These are phyloP conservation scores for Globisporangium splendens DNA, from an alignment of 352 stramenopile genomes.

Conservation along the genomic window DNA sequence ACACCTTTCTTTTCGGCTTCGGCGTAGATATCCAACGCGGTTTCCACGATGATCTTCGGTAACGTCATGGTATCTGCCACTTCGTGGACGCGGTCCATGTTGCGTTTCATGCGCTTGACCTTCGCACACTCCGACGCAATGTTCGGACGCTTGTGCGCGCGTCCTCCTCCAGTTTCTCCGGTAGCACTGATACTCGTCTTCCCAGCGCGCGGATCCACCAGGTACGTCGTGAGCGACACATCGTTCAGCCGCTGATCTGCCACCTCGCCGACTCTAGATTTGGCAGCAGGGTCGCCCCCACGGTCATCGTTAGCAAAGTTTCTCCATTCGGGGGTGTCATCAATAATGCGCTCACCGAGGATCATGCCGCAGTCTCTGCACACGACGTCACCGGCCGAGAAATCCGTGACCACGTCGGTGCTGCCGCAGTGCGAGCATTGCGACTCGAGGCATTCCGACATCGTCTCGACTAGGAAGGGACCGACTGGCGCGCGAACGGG, in stretches of 20 bases:
- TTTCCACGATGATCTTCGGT: slow-evolving; percentile 69
- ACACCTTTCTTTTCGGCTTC: slow-evolving; percentile 65
- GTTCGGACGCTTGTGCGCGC: slow-evolving; percentile 52
- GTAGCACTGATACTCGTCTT: slow-evolving; percentile 11
- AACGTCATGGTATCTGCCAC: slow-evolving; percentile 64
- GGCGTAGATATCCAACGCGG: slow-evolving; percentile 63
- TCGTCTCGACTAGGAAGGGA: slow-evolving; percentile 19
- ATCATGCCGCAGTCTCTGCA: slow-evolving; percentile 81
- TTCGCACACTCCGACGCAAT: slow-evolving; percentile 56
- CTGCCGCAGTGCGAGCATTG: slow-evolving; percentile 68
- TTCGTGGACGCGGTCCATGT: slow-evolving; percentile 62
- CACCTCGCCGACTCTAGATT: slow-evolving; percentile 77
- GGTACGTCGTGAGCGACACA: slow-evolving; percentile 60
- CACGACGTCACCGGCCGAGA: slow-evolving; percentile 75
- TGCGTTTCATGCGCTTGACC: slow-evolving; percentile 64
- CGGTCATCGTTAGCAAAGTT: slow-evolving; percentile 88
- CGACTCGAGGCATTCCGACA: slow-evolving; percentile 60
- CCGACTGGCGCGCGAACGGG: too few relatives aligned
- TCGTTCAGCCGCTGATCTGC: slow-evolving; percentile 58
- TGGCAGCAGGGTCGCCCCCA: slow-evolving; percentile 67
- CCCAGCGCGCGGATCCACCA: slow-evolving; percentile 55
- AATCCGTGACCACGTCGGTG: slow-evolving; percentile 77
- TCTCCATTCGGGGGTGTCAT: slow-evolving; percentile 85
- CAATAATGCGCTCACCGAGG: slow-evolving; percentile 85
- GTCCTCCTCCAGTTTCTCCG: slow-evolving; percentile 17